Base-by-base conservation (phyloP, 108 stramenopile species). In the Thalassiosira profunda region DNA sequence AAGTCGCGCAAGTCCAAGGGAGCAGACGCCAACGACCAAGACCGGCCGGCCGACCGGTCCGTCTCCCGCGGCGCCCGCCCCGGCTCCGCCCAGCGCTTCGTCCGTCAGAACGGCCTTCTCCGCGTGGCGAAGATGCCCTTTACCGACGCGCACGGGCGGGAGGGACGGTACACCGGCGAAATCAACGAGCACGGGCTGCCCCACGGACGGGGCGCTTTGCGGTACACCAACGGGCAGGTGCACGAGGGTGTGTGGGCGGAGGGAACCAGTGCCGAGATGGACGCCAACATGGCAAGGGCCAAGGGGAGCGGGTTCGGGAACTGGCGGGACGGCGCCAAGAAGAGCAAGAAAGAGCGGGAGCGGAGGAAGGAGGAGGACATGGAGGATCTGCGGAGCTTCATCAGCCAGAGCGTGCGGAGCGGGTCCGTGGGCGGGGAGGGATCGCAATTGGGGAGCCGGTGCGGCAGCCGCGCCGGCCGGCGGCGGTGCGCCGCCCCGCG, bases 101-200 rank as follows among this genome's bases (percentile, higher is more conserved):
- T 43, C 12, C 66, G 58, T 4, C 52, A 51, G 41, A 34, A 49
- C 3, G 41, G 37, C 34, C 30, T 47, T 34, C 55, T 45, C 12
- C 35, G 52, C 15, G 84, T 84, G 6, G 46, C 62, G 5, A 73
- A 81, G 35, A 74, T 70, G 55, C 59, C 66, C 11, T 77, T 70
- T 35, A 66, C 58, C 6, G 89, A 90, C 67, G 72, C 82, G 0
- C 82, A 85, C 48, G 86, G 84, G 24, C 79, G 83, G 36, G 25
- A 54, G 29, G 89, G 89, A 25, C 48, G 47, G 33, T 90, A 81
- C 49, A 72, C 85, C 6, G 89, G 89, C 21, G 56, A 83, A 44
- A 44, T 90, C 24, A 77, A 77, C 47, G 64, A 82, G 1, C 67
- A 75, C 34, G 76, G 76, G 5, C 59, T 51, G 30, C 89, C 89